A percentile compares a stretch with the other conserved stretches of the same genome.
phyloP scores from a whole-genome alignment of 495 filamentous ascomycete genomes.

The Penicillium egyptiacum region DNA sequence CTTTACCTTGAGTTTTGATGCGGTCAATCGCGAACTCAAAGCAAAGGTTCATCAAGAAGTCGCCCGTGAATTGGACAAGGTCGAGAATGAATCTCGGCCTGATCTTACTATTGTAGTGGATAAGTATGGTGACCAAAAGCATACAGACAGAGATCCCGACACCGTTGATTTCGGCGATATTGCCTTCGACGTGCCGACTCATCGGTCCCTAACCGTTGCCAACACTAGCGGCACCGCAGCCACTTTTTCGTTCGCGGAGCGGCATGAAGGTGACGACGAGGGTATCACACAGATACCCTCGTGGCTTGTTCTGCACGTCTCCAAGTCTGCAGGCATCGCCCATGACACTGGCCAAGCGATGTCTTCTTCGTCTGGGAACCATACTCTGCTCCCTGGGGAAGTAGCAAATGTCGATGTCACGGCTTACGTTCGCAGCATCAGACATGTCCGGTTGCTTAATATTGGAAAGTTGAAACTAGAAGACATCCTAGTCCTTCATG shows the following conservation, averaged over 20 bases:
- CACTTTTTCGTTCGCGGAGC: slow-evolving; percentile 70
- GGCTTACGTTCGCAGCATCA: slow-evolving; percentile 59
- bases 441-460: slow-evolving; percentile 71
- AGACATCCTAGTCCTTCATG: slow-evolving; percentile 87
- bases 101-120: slow-evolving; percentile 84
- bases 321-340: slow-evolving; percentile 43
- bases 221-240: slow-evolving; percentile 84
- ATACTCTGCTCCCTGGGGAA: slow-evolving; percentile 79
- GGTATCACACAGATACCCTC: slow-evolving; percentile 42
- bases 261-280: slow-evolving; percentile 53
- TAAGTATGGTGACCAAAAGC: slow-evolving; percentile 36
- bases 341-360: slow-evolving; percentile 27
- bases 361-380: slow-evolving; percentile 36
- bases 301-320: slow-evolving; percentile 70
- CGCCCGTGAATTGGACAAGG: slow-evolving; percentile 80
- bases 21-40: slow-evolving; percentile 79
- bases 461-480: slow-evolving; percentile 63
- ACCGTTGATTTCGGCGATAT: slow-evolving; percentile 77
- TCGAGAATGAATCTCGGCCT: slow-evolving; percentile 89
- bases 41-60: slow-evolving; percentile 82
- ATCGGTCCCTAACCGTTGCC: slow-evolving; percentile 73
- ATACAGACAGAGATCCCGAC: slow-evolving; percentile 45
- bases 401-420: slow-evolving; percentile 67
- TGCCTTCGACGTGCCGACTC: slow-evolving; percentile 62
- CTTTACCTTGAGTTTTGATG: slow-evolving; percentile 80